Conservation (phyloP, 306 rosid genomes). For the Senna siamea region DNA sequence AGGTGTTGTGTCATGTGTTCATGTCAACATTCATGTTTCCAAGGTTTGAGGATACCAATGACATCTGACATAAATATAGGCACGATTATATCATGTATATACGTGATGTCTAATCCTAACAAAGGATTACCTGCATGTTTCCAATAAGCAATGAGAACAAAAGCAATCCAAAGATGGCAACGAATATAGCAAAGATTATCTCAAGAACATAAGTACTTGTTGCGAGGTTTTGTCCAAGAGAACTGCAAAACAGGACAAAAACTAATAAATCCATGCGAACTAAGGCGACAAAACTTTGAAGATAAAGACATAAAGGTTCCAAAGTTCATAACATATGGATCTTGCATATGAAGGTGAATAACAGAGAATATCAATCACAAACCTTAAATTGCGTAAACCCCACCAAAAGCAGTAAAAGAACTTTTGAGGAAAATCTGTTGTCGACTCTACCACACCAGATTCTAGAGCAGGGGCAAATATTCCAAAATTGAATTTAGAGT, state of each 20-base stretch:
- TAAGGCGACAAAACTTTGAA: neutral
- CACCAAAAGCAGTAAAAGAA: constrained; percentile 91
- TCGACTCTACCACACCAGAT: constrained; percentile 46
- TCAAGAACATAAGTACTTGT: constrained; percentile 69
- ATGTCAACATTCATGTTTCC: neutral
- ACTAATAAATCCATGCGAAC: neutral
- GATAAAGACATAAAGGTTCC: constrained; percentile 12
- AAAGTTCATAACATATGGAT: constrained; percentile 6
- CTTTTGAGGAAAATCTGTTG: constrained; percentile 49
- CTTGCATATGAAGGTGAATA: constrained; percentile 18
- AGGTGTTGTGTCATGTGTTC: neutral
- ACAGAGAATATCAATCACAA: constrained; percentile 29
- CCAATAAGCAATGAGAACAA: constrained; percentile 81
- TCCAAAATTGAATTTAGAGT: constrained; percentile 58
- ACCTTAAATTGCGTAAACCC: constrained; percentile 90
- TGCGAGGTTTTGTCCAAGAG: constrained; percentile 75
- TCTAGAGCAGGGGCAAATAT: constrained; percentile 64
- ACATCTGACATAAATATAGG: constrained; percentile 3
- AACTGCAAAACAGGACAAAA: constrained; percentile 50
- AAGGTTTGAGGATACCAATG: neutral
- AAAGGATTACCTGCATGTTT: constrained; percentile 81
- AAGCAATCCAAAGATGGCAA: constrained; percentile 75
- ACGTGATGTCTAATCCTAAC: constrained; percentile 3
- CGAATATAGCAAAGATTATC: constrained; percentile 67
- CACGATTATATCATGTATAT: constrained; percentile 14